Evolutionary conservation across 768 basidiomycete genomes (phyloP), one percentile per base, ranked within the genome.

Genomic region (Leucocoprinus birnbaumii): DNA sequence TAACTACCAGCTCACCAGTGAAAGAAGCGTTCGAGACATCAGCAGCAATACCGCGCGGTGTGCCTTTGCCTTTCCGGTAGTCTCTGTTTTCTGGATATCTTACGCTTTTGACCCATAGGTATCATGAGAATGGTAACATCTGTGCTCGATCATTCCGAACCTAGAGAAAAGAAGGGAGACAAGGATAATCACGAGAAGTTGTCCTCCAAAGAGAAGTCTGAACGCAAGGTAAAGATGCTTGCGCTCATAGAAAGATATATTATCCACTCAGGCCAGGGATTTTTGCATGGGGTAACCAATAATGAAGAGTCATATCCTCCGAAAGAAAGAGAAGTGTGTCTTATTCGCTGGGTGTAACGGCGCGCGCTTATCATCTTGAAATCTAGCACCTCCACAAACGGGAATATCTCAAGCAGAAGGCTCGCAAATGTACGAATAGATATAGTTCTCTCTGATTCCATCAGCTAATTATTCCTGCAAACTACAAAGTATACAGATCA

Each of bases 111-210:
- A 24, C 24, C 41, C 14, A 25, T 19, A 55, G 53, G 53, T 3
- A 42, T 55, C n/a, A 41, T 48, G 18, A 47, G 21, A 16, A 40
- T 48, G 24, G 46, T 41, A 19, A 48, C 53, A 6, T 55, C 53
- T 19, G 22, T 37, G 2, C 9, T 26, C 26, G 46, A 19, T 40
- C 19, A 24, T 13, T 18, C 44, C 16, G 14, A 31, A 31, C 6
- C 5, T 5, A 31, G 11, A 31, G 11, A 31, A 31, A 11, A 11
- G 31, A 31, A 31, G 31, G 6, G 11, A 5, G 31, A 31, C 6
- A 31, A 31, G 31, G 31, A 31, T n/a, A n/a, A 31, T 11, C 31
- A 31, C 31, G n/a, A n/a, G n/a, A n/a, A 31, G 31, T 31, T 11
- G 31, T 11, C 31, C 11, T 11, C 5, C 6, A 31, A 31, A 31